These are phyloP conservation scores for Zygotorulaspora sp. DNA, from an alignment of 805 yeast species.

Conservation along the genomic window DNA sequence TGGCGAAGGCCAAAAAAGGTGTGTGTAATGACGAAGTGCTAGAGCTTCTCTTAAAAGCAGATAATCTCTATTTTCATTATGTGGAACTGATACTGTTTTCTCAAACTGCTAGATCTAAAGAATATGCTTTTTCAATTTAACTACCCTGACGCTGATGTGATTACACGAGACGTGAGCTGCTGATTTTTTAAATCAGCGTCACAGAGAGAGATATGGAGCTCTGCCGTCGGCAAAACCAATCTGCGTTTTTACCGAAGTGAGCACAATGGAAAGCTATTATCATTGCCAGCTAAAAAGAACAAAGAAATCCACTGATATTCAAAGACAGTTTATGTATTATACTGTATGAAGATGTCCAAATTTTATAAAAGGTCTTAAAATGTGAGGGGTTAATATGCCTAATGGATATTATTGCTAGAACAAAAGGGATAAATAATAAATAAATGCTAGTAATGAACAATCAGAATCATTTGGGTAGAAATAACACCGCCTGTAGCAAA, in stretches of 20 bases:
- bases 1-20: not conserved
- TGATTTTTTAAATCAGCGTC: not conserved
- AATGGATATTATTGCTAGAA: not conserved
- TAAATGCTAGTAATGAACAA: constrained; percentile 1
- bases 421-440: not conserved
- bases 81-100: not conserved
- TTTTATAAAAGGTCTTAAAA: not conserved
- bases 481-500: constrained; percentile 1
- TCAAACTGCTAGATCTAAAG: not conserved
- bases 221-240: constrained; percentile 1
- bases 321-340: constrained; percentile 1
- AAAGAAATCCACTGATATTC: not conserved
- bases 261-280: too few relatives aligned
- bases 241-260: not conserved
- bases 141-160: not conserved
- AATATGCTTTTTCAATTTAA: constrained; percentile 1
- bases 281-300: not conserved
- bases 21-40: not conserved
- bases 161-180: constrained; percentile 1
- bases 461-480: not conserved
- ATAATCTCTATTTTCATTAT: not conserved
- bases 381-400: not conserved
- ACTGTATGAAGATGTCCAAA: not conserved
- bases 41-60: not conserved
- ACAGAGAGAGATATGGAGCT: not conserved